Evolutionary conservation across 768 basidiomycete species (phyloP).

Genomic region (Boletus vinaceobasis): DNA sequence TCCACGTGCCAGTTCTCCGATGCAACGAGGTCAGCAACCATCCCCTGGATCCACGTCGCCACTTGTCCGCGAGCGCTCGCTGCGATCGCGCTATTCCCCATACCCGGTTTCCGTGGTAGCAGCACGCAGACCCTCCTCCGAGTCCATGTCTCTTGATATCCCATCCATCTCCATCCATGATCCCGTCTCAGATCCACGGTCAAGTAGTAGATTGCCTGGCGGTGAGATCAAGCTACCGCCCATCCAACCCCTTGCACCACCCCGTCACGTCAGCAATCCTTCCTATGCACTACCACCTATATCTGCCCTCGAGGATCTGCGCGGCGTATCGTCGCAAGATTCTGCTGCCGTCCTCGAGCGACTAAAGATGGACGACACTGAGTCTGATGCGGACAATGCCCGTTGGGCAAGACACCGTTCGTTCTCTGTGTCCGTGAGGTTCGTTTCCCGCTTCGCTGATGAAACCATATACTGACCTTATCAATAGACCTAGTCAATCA

Average conservation of each 20-base stretch:
- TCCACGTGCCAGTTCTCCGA: conserved; percentile 28
- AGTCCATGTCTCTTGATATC: conserved; percentile 33
- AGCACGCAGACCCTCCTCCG: conserved; percentile 25
- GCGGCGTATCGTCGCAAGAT: conserved; percentile 49
- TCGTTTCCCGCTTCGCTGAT: neutral
- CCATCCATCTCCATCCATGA: conserved; percentile 36
- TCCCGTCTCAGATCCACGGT: conserved; percentile 24
- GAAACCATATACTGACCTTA: neutral
- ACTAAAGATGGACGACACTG: conserved; percentile 51
- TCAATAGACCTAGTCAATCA: conserved; percentile 14
- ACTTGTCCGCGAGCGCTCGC: conserved; percentile 22
- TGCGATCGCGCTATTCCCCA: conserved; percentile 41
- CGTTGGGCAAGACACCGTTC: conserved; percentile 44
- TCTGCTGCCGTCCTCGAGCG: conserved; percentile 65
- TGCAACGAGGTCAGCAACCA: conserved; percentile 28
- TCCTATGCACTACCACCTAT: conserved; percentile 65
- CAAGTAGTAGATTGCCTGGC: conserved; percentile 23
- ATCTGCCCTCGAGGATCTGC: conserved; percentile 61
- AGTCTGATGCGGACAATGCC: conserved; percentile 16
- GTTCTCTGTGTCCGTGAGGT: conserved; percentile 40
- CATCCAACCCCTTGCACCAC: conserved; percentile 35
- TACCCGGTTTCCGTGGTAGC: conserved; percentile 36
- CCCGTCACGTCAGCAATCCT: conserved; percentile 30
- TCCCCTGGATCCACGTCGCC: conserved; percentile 27
- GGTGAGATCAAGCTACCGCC: conserved; percentile 42